Evolutionary conservation across 2,329 filamentous ascomycete species (phyloP).

Genomic region (Trichoderma aggressivum): DNA sequence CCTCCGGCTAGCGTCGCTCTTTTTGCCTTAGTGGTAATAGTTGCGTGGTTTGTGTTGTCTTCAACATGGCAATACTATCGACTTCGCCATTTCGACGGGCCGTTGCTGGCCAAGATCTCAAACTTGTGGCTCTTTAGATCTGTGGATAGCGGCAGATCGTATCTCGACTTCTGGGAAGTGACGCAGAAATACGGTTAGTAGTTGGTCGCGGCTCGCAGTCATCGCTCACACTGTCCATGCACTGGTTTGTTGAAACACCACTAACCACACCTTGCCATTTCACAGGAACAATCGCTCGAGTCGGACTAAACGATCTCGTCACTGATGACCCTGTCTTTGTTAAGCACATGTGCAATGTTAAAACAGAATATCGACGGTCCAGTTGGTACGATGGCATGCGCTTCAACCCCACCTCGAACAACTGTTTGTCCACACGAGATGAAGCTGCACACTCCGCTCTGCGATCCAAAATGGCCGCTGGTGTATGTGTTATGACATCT

Average conservation of each 20-base stretch:
- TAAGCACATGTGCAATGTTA: constrained; percentile 39
- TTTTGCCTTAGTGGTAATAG: neutral
- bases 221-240: neutral
- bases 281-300: constrained; percentile 30
- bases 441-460: constrained; percentile 39
- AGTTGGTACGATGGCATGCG: constrained; percentile 48
- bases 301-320: constrained; percentile 44
- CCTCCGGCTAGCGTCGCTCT: neutral
- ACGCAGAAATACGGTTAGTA: constrained; percentile 14
- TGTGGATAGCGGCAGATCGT: neutral
- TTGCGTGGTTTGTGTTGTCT: neutral
- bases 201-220: neutral
- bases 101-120: neutral
- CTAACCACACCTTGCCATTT: neutral
- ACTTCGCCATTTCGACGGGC: constrained; percentile 16
- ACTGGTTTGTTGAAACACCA: neutral
- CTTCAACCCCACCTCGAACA: constrained; percentile 41
- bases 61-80: constrained; percentile 4
- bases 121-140: constrained; percentile 5
- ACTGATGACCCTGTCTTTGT: constrained; percentile 45
- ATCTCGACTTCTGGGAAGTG: constrained; percentile 15
- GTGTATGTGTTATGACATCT: constrained; percentile 27
- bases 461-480: constrained; percentile 48
- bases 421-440: neutral
- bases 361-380: constrained; percentile 34